A percentile compares a stretch with the other conserved stretches of the same genome.
Evolutionary conservation across 768 basidiomycete species (phyloP).

Genomic region (Leucosporidium creatinivorum): DNA sequence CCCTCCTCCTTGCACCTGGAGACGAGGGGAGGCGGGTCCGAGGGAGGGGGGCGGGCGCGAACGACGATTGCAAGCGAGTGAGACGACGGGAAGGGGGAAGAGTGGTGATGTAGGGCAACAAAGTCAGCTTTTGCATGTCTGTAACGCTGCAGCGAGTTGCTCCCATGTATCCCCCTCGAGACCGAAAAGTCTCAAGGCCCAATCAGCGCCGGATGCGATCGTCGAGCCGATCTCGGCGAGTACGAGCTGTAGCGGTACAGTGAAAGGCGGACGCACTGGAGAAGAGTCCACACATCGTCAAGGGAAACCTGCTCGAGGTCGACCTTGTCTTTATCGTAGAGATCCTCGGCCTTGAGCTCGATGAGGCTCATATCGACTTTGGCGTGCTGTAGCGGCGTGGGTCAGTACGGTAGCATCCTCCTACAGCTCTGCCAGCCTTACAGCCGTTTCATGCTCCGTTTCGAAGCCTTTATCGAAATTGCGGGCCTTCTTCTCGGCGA

Average conservation of each 20-base stretch:
- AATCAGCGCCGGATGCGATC: too few species aligned
- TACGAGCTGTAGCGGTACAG: too few species aligned
- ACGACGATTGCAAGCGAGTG: not conserved
- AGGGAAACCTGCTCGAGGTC: constrained; percentile 95
- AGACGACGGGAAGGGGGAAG: not conserved
- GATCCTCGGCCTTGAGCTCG: constrained; percentile 82
- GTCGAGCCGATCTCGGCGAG: too few species aligned
- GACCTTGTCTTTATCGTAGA: constrained; percentile 71
- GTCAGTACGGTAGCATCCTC: too few species aligned
- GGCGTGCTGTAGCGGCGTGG: constrained; percentile 53
- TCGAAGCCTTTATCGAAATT: constrained; percentile 35
- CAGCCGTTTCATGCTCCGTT: too few species aligned
- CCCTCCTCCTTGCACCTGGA: constrained; percentile 64
- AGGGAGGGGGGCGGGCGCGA: not conserved
- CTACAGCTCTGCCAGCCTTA: too few species aligned
- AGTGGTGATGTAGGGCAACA: not conserved
- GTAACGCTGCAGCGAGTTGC: not conserved
- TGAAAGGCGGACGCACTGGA: constrained; percentile 49
- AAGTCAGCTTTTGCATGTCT: not conserved
- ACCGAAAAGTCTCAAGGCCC: too few species aligned
- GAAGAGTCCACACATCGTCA: constrained; percentile 91
- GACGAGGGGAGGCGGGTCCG: not conserved
- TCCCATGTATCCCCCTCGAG: too few species aligned
- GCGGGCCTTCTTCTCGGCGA: constrained; percentile 30
- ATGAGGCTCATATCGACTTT: constrained; percentile 85